phyloP scores from a whole-genome alignment of 768 basidiomycete genomes.

The Amanita exitialis region DNA sequence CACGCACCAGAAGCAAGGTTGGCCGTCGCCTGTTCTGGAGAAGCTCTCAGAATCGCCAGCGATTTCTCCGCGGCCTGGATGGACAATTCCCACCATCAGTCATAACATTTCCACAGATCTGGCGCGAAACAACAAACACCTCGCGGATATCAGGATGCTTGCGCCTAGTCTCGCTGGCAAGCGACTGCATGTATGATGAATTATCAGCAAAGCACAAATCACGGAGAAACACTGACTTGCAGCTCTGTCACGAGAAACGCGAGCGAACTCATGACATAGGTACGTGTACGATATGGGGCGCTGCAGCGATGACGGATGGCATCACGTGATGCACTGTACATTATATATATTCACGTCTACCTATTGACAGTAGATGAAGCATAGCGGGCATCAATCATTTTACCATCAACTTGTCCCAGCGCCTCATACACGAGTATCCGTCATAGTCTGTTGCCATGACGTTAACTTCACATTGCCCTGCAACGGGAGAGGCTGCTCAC shows the following conservation, averaged over 20 bases:
- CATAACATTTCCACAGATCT: neutral
- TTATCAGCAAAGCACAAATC: neutral
- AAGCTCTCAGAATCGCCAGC: constrained; percentile 66
- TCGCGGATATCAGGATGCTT: constrained; percentile 92
- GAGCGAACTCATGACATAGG: constrained; percentile 46
- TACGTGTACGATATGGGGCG: neutral
- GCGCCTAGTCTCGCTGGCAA: constrained; percentile 81
- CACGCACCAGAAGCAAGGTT: constrained; percentile 64
- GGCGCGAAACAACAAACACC: constrained; percentile 32
- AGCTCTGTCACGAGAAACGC: constrained; percentile 68
- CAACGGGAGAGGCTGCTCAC: constrained; percentile 21
- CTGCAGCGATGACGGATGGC: neutral
- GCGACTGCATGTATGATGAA: constrained; percentile 38
- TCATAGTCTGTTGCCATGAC: constrained; percentile 33
- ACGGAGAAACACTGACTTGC: constrained; percentile 31
- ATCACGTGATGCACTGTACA: neutral
- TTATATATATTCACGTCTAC: too few relatives aligned
- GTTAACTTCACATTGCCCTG: neutral
- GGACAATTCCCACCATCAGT: neutral
- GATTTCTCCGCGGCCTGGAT: constrained; percentile 80
- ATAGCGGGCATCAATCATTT: neutral
- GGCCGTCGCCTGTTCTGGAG: constrained; percentile 68
- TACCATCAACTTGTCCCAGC: constrained; percentile 35
- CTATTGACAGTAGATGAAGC: too few relatives aligned
- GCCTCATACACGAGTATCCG: constrained; percentile 45